phyloP scores from a whole-genome alignment of 2,329 filamentous ascomycete species.

The Sphaerulina populicola region DNA sequence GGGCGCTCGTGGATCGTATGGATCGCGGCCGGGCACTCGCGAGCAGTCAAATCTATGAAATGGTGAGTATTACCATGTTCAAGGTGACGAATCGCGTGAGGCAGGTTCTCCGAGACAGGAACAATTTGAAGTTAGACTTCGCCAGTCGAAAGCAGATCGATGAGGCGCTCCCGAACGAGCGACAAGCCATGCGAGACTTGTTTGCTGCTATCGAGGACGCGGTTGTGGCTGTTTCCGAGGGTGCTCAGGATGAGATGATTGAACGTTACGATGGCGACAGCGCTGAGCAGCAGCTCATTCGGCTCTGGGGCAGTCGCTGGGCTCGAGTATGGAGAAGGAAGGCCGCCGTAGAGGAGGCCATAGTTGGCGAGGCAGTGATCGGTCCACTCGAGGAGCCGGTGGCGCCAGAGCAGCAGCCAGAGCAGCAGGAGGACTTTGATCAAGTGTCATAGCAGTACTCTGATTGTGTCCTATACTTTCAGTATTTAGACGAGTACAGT shows the following conservation, averaged over 20 bases:
- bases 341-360: slow-evolving; percentile 74
- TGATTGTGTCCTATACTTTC: too few species aligned
- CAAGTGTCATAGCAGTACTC: slow-evolving; percentile 18
- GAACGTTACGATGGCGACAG: slow-evolving; percentile 54
- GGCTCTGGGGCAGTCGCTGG: slow-evolving; percentile 80
- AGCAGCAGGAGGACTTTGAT: slow-evolving; percentile 28
- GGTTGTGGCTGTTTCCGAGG: slow-evolving; percentile 61
- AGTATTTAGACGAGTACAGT: too few species aligned
- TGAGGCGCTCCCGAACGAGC: slow-evolving; percentile 60
- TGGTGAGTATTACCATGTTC: slow-evolving; percentile 76
- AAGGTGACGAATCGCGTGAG: slow-evolving; percentile 84
- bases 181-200: slow-evolving; percentile 65
- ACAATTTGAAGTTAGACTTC: slow-evolving; percentile 48
- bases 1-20: slow-evolving; percentile 66
- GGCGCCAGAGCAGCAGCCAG: slow-evolving; percentile 17
- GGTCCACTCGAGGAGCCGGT: slow-evolving; percentile 37
- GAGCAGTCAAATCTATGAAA: slow-evolving; percentile 73
- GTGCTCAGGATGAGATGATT: slow-evolving; percentile 65
- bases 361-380: slow-evolving; percentile 50
- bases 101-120: slow-evolving; percentile 61
- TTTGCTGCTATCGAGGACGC: slow-evolving; percentile 76
- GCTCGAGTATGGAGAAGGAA: slow-evolving; percentile 73
- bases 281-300: slow-evolving; percentile 57
- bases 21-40: slow-evolving; percentile 52
- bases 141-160: slow-evolving; percentile 55